Base-by-base conservation (phyloP, 2,329 filamentous ascomycete species). In the Alternaria sp. region DNA sequence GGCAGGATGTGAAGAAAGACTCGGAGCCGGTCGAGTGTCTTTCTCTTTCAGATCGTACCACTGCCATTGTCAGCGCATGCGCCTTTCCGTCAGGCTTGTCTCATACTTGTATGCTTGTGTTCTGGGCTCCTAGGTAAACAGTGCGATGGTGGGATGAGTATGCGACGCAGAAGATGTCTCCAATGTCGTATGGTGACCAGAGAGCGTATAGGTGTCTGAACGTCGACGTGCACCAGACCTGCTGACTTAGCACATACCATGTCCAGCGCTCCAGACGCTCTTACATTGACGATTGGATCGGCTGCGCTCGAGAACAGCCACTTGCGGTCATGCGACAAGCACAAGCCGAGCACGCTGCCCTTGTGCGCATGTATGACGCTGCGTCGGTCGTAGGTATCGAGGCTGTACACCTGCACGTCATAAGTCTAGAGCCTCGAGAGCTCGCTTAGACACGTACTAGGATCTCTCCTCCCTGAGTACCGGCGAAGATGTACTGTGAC, bases 151-250 rank as follows among this genome's bases (percentile, higher is more conserved):
- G 86, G 7, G 88, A 82, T 4, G 93, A 97, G 78, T 96, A 97
- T 1, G 90, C 91, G n/a, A 97, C 89, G 69, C 93, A 96, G 77
- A 98, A 98, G 60, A 99, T 88, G 80, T 99, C 95, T 61, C 95
- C 95, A 41, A 97, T 91, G 70, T 98, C 95, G 79, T 96, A 94
- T 49, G 90, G 90, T 64, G 93, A 96, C 82, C 96, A 96, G 63
- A 98, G 91, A 64, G 95, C 93, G 81, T 94, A 95, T 1, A 95
- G 84, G 28, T 91, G 89, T 57, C 86, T 86, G 76, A 97, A 89
- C 6, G 88, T 90, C 43, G 83, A 85, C 2, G 94, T 91, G 70
- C 89, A 90, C 95, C 95, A 99, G 42, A 96, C 83, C 85, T 87
- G 61, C 3, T 34, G 41, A 20, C 42, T 73, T 47, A 72, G 57